A percentile compares a stretch with the other conserved stretches of the same genome.
phyloP scores from a whole-genome alignment of 768 basidiomycete genomes.

The Rhizopogon vulgaris region DNA sequence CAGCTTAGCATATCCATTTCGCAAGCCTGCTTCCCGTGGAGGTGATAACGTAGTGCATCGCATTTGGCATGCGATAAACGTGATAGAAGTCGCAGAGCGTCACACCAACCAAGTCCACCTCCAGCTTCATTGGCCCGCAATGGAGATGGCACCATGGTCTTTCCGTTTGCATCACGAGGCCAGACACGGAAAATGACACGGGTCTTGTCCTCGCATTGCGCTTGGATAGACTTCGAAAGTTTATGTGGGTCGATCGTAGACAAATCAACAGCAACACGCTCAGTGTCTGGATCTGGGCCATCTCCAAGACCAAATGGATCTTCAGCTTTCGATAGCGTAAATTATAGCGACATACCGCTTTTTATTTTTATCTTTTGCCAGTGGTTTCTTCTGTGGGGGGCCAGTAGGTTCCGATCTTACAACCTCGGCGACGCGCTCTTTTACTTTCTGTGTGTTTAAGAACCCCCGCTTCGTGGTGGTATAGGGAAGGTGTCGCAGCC shows the following conservation, averaged over 20 bases:
- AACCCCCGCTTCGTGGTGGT: conserved; percentile 18
- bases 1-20: conserved; percentile 4
- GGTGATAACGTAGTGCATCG: not conserved
- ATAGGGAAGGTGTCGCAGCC: too few species aligned
- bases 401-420: not conserved
- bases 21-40: conserved; percentile 18
- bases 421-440: conserved; percentile 6
- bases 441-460: conserved; percentile 8
- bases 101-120: conserved; percentile 12
- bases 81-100: conserved; percentile 20
- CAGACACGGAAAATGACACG: conserved; percentile 16
- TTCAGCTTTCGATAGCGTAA: not conserved
- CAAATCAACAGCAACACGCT: not conserved
- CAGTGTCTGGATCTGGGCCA: not conserved
- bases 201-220: not conserved
- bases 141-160: not conserved
- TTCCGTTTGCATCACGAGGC: conserved; percentile 14
- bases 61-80: conserved; percentile 4
- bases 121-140: conserved; percentile 9
- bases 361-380: not conserved
- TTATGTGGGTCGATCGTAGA: not conserved
- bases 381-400: not conserved
- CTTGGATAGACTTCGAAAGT: not conserved
- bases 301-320: not conserved
- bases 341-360: not conserved